Base-by-base conservation (phyloP, 2,329 filamentous ascomycete species). In the Epichloe festucae region DNA sequence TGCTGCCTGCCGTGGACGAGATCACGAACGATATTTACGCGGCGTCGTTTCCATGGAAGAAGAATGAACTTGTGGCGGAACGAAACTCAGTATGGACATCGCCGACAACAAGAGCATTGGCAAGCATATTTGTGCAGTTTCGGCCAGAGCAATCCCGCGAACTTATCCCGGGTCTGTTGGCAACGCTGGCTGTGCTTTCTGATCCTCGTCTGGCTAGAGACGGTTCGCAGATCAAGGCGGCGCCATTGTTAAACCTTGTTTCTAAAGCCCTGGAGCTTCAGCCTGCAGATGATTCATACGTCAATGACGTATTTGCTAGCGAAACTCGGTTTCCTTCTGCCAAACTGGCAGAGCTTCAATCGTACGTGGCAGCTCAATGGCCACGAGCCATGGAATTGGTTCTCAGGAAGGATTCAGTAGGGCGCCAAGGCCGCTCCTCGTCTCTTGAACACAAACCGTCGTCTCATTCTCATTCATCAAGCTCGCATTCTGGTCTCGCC, bases 111-210 rank as follows among this genome's bases (percentile, higher is more conserved):
- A 56, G 56, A 35, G 61, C 60, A 3, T 50, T 69, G 17, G 53
- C 58, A 11, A 58, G 63, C 45, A 58, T 69, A 8, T 65, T 69
- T 14, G 60, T 62, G 6, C 63, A 68, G 49, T 63, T 62, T 15
- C 53, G 52, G 1, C 55, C 58, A 2, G 53, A 53, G 3, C 56
- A 64, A 41, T 58, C 62, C 11, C 50, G 49, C 11, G 54, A 57
- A 3, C 54, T 68, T 4, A 43, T 67, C 1, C 63, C 67, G 4
- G 62, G 57, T 1, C 66, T 70, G 15, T 35, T 70, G 38, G 55
- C 63, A 11, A 67, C 67, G 2, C 11, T 66, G 1, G 61, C 63
- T 15, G 52, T 67, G 19, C 45, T 65, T 5, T 64, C 64, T 5
- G 65, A 68, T 42, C 41, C 50, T 15, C 58, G 58, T 40, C 53